Conservation (phyloP, 352 stramenopile species). For the Halophytophthora polymorphica region DNA sequence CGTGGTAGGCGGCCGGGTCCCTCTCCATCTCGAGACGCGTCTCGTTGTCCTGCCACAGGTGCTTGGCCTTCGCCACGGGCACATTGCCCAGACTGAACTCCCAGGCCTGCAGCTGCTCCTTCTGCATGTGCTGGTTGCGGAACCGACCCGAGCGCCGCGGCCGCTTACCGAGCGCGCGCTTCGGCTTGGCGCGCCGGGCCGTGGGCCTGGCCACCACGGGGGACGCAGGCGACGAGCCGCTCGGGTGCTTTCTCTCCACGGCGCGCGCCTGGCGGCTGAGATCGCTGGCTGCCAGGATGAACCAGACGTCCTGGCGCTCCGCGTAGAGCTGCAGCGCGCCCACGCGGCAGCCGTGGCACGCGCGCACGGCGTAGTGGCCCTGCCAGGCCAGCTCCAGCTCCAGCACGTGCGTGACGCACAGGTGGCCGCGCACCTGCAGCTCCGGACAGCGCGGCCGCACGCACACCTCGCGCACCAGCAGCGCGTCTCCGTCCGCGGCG, state of each 20-base stretch:
- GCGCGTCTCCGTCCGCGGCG: conserved; percentile 18
- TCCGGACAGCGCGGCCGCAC: conserved; percentile 39
- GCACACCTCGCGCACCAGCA: conserved; percentile 66
- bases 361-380: conserved; percentile 36
- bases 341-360: conserved; percentile 47
- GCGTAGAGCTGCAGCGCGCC: conserved; percentile 45
- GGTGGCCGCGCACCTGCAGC: conserved; percentile 50
- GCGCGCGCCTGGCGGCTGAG: conserved; percentile 15
- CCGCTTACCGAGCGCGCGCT: background rate
- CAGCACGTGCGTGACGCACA: conserved; percentile 47
- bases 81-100: conserved; percentile 74
- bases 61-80: conserved; percentile 33
- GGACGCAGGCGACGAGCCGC: background rate
- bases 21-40: conserved; percentile 45
- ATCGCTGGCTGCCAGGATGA: conserved; percentile 38
- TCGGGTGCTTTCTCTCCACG: conserved; percentile 27
- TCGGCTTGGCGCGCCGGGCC: too few relatives aligned
- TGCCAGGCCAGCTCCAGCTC: conserved; percentile 53
- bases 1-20: conserved; percentile 8
- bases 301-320: conserved; percentile 55
- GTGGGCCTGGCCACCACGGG: too few relatives aligned
- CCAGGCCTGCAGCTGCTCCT: conserved; percentile 45
- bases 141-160: conserved; percentile 22
- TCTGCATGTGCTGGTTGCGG: conserved; percentile 30
- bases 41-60: conserved; percentile 63